Base-by-base conservation (phyloP, 2,329 filamentous ascomycete species). In the Magnaporthiopsis rhizophila region DNA sequence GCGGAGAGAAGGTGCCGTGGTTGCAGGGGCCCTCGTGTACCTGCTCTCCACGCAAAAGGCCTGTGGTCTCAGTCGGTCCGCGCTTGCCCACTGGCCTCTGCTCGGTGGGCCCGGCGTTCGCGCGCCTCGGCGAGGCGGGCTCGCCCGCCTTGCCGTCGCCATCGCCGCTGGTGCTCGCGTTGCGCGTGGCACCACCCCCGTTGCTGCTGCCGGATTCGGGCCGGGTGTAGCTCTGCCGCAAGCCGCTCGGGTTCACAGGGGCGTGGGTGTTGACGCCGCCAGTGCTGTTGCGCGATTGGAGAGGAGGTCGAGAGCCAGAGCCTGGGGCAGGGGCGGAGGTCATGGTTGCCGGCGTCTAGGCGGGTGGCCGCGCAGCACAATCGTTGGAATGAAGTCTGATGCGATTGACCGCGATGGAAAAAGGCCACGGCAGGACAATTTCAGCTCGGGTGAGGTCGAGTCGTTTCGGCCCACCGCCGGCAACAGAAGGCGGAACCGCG, bases 1-100 rank as follows among this genome's bases (percentile, higher is more conserved):
- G 79, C 1, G 90, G 88, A 58, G 90, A 92, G 71, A 93, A 91
- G 21, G 89, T 90, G 69, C 90, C 91, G 76, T 95, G 89, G 70
- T 83, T 82, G 78, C 88, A 91, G 63, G 74, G 73, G 26, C 80
- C 81, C 12, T 79, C 74, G 68, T 83, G 80, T 6, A 74, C 75
- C 38, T 69, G 74, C 53, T 78, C 74, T 32, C 70, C 67, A 9
- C 72, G 71, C 15, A 85, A 76, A 32, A 88, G 74, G 2, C 82
- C 78, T 1, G 84, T 85, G 2, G 78, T 79, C 69, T 88, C 85
- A 67, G 74, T 76, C 9, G 75, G 68, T 24, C 64, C 9, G 13
- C 67, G 56, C 50, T 65, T 66, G 26, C 62, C 45, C 59, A 61
- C 67, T 50, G 63, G 66, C 69, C 64, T 71, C 32, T 65, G 69